Evolutionary conservation across 2,329 filamentous ascomycete genomes (phyloP).

Genomic region (Diplodia scrobiculata): DNA sequence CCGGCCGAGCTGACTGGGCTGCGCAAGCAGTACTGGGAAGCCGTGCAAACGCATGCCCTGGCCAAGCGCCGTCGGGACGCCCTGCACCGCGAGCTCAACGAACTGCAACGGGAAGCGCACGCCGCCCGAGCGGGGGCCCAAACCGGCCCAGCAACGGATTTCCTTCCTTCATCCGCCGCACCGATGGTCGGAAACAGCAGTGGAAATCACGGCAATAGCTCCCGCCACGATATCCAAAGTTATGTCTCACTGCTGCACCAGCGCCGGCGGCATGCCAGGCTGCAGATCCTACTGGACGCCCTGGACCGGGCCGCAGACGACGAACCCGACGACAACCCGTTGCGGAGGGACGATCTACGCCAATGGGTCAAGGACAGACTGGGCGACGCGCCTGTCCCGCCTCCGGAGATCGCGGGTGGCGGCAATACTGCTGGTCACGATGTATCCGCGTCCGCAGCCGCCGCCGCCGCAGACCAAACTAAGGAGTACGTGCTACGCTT

Average conservation of each 20-base stretch:
- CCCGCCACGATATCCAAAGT: conserved; percentile 25
- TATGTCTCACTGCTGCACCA: conserved; percentile 53
- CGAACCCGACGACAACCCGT: conserved; percentile 39
- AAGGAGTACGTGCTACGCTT: conserved; percentile 40
- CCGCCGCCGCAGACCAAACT: conserved; percentile 34
- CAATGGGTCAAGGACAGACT: conserved; percentile 37
- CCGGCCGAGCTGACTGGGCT: conserved; percentile 47
- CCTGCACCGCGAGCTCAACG: conserved; percentile 40
- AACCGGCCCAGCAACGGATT: neutral
- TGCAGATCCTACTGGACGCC: conserved; percentile 52
- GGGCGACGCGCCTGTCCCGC: conserved; percentile 44
- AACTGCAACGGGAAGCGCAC: conserved; percentile 34
- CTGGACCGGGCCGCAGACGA: conserved; percentile 44
- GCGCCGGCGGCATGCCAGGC: conserved; percentile 49
- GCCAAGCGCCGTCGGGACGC: conserved; percentile 46
- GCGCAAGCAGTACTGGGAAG: conserved; percentile 51
- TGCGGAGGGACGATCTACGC: conserved; percentile 35
- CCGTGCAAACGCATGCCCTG: conserved; percentile 48
- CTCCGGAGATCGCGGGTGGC: conserved; percentile 37
- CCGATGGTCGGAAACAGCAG: neutral
- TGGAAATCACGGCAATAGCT: neutral
- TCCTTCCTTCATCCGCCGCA: neutral
- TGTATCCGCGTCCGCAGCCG: conserved; percentile 28
- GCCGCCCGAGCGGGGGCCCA: conserved; percentile 13
- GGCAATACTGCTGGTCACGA: conserved; percentile 34